Conservation (phyloP, 2,329 filamentous ascomycete species). For the Cytospora paraplurivora region DNA sequence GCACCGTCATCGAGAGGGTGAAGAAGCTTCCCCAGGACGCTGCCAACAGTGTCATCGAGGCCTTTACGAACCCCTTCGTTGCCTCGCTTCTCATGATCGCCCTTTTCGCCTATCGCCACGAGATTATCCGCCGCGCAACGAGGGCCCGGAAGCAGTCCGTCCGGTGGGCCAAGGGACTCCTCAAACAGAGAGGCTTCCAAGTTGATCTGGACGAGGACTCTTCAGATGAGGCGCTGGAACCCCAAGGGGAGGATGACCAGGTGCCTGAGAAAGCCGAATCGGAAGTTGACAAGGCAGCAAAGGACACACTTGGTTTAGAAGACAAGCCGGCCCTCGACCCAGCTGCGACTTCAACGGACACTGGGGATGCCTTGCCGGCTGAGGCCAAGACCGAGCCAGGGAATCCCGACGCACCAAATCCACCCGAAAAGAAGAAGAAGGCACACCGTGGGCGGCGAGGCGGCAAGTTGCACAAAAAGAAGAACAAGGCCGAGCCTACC, state of each 20-base stretch:
- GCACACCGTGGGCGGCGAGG: conserved; percentile 71
- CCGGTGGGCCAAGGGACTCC: conserved; percentile 27
- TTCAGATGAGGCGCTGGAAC: conserved; percentile 17
- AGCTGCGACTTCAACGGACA: neutral
- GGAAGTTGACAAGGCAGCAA: neutral
- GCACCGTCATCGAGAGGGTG: conserved; percentile 52
- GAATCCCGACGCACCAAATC: conserved; percentile 28
- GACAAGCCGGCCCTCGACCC: neutral
- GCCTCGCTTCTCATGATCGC: conserved; percentile 48
- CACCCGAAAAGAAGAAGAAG: conserved; percentile 62
- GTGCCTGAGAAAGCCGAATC: neutral
- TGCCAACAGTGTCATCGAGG: conserved; percentile 53
- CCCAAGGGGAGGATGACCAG: neutral
- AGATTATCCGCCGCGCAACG: conserved; percentile 45
- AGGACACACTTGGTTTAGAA: conserved; percentile 3
- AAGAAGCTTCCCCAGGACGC: conserved; percentile 54
- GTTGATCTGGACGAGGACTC: conserved; percentile 22
- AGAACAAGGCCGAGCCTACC: conserved; percentile 55
- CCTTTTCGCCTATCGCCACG: conserved; percentile 47
- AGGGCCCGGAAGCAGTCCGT: conserved; percentile 39
- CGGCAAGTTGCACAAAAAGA: conserved; percentile 67
- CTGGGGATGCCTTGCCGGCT: neutral
- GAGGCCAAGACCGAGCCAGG: neutral
- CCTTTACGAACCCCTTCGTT: conserved; percentile 58
- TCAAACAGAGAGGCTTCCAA: conserved; percentile 20